Evolutionary conservation across 495 filamentous ascomycete genomes (phyloP), one percentile per base, ranked within the genome.

Genomic region (Xylaria curta): DNA sequence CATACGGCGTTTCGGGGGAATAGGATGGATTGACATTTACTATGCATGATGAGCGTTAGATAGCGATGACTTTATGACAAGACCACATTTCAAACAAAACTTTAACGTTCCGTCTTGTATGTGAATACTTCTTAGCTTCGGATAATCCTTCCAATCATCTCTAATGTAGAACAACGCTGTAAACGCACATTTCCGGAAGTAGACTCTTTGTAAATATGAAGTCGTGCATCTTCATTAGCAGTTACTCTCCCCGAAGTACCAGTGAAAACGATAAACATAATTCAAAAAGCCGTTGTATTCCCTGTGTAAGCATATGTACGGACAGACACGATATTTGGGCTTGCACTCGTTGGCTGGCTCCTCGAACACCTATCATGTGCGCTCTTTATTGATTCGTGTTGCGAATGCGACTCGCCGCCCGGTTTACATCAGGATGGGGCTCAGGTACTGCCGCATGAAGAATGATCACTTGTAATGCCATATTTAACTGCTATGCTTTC

Each of bases 41-140:
- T 51, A 33, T 69, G 54, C 42, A 49, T 49, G 10, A 38, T 58
- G 42, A 60, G 54, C 53, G 38, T 69, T 69, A 60, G 56, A 49
- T 49, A 61, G 54, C 54, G 67, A 69, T 60, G 65, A 56, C 26
- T 54, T 65, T 67, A 66, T 56, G 33, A 54, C 64, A 56, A 67
- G 65, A 67, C 65, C 65, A 67, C 65, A 67, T n/a, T 67, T 67
- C 65, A 67, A 67, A 67, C 49, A 24, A 67, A 67, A 36, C n/a
- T 67, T 19, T 3, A 12, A 12, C 3, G 33, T 67, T 28, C 21
- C 19, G 4, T 21, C 1, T 24, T 53, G 31, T 10, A 66, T 15
- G 63, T 53, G 63, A 66, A 51, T 9, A 24, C 19, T 5, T 17
- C 19, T 5, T 17, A 17, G 53, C 26, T 31, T 56, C 4, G 24